Base-by-base conservation (phyloP, 108 stramenopile species). In the Licmophora abbreviata region DNA sequence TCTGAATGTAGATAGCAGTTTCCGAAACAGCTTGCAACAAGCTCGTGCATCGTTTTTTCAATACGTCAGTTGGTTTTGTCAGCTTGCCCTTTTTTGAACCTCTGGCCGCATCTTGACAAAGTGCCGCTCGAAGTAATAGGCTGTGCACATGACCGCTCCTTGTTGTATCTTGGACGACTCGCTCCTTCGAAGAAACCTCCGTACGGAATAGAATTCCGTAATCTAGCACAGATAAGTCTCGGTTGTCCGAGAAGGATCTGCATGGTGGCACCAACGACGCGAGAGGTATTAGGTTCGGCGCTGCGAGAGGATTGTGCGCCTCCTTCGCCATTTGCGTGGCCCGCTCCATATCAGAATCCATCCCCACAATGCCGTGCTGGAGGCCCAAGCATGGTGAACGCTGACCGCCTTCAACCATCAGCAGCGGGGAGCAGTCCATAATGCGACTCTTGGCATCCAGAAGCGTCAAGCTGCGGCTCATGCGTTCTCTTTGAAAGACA, bases 41-140 rank as follows among this genome's bases (percentile, higher is more conserved):
- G 40, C 83, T 83, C 25, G 60, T 46, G 24, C 80, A 70, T 30
- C 81, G 49, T 14, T 68, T 74, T 9, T 58, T 36, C 37, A 76
- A 56, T 14, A 51, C 59, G 1, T 71, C 76, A 12, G 58, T 65
- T 11, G 68, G 15, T 51, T 83, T 81, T 8, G 71, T 65, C 11
- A 81, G 26, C 54, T 89, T 89, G 22, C 88, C 88, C 37, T 85
- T 89, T 38, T 83, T 85, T 1, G 83, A 79, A 50, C 75, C 73
- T 48, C 81, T 89, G 27, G 64, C 62, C 0, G 55, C 62, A 25
- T 75, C 76, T n/a, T 66, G 7, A 29, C 65, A 73, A 44, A 85
- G 63, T 6, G 75, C 45, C 26, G 81, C 71, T 25, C 79, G 76
- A 37, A 81, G 59, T 57, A 89, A 51, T 40, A 89, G 42, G 10